phyloP scores from a whole-genome alignment of 768 basidiomycete genomes.

The Lactarius indigo region DNA sequence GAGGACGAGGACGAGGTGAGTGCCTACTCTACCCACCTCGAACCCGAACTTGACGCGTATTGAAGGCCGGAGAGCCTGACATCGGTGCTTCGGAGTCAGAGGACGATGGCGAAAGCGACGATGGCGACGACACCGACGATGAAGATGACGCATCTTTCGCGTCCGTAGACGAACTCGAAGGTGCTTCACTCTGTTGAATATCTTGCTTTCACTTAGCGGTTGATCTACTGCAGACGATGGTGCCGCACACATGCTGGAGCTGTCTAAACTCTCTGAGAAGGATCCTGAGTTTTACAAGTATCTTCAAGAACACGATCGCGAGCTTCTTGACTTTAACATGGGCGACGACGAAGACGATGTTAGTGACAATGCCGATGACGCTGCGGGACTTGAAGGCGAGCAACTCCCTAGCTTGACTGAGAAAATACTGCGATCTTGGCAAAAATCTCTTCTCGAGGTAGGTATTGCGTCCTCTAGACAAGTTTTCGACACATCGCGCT shows the following conservation, averaged over 20 bases:
- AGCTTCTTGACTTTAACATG: slow-evolving; percentile 74
- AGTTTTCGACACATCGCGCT: slow-evolving; percentile 4
- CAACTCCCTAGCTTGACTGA: slow-evolving; percentile 58
- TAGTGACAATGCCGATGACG: slow-evolving; percentile 43
- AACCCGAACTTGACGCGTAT: not conserved
- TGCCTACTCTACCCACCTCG: not conserved
- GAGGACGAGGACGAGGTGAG: slow-evolving; percentile 51
- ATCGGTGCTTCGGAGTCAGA: slow-evolving; percentile 41
- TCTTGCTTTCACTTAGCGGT: slow-evolving; percentile 2
- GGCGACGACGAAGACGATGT: slow-evolving; percentile 44
- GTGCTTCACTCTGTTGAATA: slow-evolving; percentile 31
- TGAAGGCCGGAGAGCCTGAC: slow-evolving; percentile 31
- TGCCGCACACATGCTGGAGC: slow-evolving; percentile 68
- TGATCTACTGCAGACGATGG: slow-evolving; percentile 54
- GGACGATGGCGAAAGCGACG: slow-evolving; percentile 39
- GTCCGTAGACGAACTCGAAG: slow-evolving; percentile 76
- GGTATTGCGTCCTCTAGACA: slow-evolving; percentile 21
- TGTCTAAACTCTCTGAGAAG: slow-evolving; percentile 87
- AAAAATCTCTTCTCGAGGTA: slow-evolving; percentile 84
- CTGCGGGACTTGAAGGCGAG: slow-evolving; percentile 45
- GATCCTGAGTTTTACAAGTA: slow-evolving; percentile 99
- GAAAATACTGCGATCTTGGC: slow-evolving; percentile 75
- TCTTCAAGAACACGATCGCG: slow-evolving; percentile 90
- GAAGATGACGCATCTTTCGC: slow-evolving; percentile 68
- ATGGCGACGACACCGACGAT: slow-evolving; percentile 41